These are phyloP conservation scores for Talaromyces wortmannii DNA, from an alignment of 495 filamentous ascomycete species.

Conservation along the genomic window DNA sequence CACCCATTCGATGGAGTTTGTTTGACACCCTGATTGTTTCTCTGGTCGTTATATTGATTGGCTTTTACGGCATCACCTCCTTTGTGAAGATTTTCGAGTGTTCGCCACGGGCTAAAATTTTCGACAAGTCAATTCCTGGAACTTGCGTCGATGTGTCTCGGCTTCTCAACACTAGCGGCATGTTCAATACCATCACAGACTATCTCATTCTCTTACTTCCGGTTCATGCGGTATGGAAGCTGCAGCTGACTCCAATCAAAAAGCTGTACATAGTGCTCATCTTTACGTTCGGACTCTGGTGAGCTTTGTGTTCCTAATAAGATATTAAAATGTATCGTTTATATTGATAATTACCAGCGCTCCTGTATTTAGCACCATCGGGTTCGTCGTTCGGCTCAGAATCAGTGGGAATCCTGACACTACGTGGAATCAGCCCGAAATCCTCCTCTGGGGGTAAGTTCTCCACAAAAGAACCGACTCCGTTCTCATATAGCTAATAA, in stretches of 20 bases:
- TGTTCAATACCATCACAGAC: slow-evolving; percentile 30
- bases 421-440: slow-evolving; percentile 15
- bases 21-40: slow-evolving; percentile 23
- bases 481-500: neutral
- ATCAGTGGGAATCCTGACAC: slow-evolving; percentile 13
- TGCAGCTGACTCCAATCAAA: slow-evolving; percentile 14
- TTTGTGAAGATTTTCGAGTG: slow-evolving; percentile 30
- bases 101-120: slow-evolving; percentile 20
- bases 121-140: slow-evolving; percentile 17
- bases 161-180: slow-evolving; percentile 22
- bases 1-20: slow-evolving; percentile 14
- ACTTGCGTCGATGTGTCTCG: slow-evolving; percentile 21
- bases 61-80: slow-evolving; percentile 24
- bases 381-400: slow-evolving; percentile 12
- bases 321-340: no score
- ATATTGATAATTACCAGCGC: slow-evolving; percentile 9
- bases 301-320: neutral
- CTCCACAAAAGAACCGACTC: no score
- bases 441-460: slow-evolving; percentile 11
- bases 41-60: slow-evolving; percentile 21
- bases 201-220: slow-evolving; percentile 30
- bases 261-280: slow-evolving; percentile 22
- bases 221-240: slow-evolving; percentile 22
- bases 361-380: slow-evolving; percentile 15
- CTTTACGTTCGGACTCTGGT: slow-evolving; percentile 32